A percentile compares a stretch with the other conserved stretches of the same genome.
Conservation (phyloP, 345 rosid genomes). For the Aquilaria sinensis region DNA sequence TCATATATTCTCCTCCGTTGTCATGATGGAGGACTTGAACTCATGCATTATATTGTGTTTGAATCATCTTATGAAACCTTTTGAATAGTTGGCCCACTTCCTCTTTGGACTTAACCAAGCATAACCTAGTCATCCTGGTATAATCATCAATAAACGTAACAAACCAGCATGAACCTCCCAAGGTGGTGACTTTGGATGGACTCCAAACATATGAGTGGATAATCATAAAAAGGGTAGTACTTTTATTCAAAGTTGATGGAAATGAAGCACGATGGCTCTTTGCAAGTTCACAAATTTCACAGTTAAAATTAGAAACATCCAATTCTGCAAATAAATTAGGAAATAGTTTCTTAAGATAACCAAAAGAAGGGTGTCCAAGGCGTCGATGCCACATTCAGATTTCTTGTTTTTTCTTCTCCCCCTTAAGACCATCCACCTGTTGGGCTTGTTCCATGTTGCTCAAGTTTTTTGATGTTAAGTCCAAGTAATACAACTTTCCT, state of each 20-base stretch:
- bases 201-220: conserved; percentile 10
- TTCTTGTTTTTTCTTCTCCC: neutral
- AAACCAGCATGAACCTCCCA: neutral
- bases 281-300: no score
- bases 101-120: neutral
- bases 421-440: neutral
- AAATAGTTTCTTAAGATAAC: no score
- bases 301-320: no score
- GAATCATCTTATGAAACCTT: conserved; percentile 4
- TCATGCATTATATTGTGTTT: neutral
- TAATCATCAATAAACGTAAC: conserved; percentile 8
- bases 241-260: neutral
- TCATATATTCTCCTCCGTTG: neutral
- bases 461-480: neutral
- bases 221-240: neutral
- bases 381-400: conserved; percentile 4
- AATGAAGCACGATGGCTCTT: no score
- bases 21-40: neutral
- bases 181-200: neutral
- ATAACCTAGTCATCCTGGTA: neutral
- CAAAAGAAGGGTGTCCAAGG: no score
- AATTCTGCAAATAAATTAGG: no score
- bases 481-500: neutral
- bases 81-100: neutral
- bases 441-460: neutral